Conservation (phyloP, 1,284 basidiomycete species). For the Leccinum holopus region DNA sequence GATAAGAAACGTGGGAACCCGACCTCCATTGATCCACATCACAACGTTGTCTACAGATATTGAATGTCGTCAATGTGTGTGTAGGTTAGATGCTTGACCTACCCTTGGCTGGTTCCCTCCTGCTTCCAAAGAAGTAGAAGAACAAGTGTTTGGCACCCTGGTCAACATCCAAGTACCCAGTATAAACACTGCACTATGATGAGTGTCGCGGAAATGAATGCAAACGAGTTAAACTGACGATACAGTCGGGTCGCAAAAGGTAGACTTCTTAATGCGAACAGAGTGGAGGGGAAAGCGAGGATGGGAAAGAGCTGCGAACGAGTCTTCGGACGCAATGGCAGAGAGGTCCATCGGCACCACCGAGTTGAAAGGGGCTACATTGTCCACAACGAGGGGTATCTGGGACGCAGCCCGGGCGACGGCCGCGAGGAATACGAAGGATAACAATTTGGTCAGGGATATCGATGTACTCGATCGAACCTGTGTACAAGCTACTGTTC, state of each 20-base stretch:
- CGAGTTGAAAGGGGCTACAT: background rate
- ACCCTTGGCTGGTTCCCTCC: slow-evolving; percentile 61
- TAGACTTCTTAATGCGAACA: slow-evolving; percentile 56
- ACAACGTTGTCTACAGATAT: slow-evolving; percentile 54
- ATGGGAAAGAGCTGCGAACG: slow-evolving; percentile 47
- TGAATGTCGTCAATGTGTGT: background rate
- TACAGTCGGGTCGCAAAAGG: slow-evolving; percentile 66
- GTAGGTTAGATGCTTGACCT: background rate
- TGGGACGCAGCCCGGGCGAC: slow-evolving; percentile 8
- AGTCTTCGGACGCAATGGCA: slow-evolving; percentile 35
- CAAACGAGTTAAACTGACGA: slow-evolving; percentile 40
- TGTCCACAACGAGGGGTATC: slow-evolving; percentile 8
- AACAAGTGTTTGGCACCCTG: slow-evolving; percentile 61
- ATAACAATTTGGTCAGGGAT: slow-evolving; percentile 23
- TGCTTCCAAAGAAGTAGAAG: slow-evolving; percentile 85
- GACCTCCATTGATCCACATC: slow-evolving; percentile 73
- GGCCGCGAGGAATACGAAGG: slow-evolving; percentile 10
- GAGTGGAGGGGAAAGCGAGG: slow-evolving; percentile 49
- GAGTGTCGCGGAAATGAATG: background rate
- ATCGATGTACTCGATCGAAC: slow-evolving; percentile 10
- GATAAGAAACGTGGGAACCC: slow-evolving; percentile 21
- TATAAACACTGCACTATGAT: slow-evolving; percentile 46
- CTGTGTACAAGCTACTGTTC: slow-evolving; percentile 33
- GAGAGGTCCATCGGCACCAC: slow-evolving; percentile 14
- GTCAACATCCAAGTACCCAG: slow-evolving; percentile 64